phyloP scores from a whole-genome alignment of 495 filamentous ascomycete species.

The Trichoderma parareesei region DNA sequence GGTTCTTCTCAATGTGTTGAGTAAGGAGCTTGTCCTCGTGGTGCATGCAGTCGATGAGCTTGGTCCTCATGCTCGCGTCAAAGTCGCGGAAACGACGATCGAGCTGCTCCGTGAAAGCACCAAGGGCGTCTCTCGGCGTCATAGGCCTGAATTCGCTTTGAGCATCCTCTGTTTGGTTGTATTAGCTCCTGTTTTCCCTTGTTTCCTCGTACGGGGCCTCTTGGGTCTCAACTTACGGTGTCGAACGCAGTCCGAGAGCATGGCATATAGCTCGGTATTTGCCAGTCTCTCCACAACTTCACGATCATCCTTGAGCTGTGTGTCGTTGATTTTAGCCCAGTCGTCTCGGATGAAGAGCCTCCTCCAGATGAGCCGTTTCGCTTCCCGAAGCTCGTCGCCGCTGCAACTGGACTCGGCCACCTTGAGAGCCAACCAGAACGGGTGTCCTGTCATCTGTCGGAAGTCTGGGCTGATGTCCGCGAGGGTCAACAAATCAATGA shows the following conservation, averaged over 20 bases:
- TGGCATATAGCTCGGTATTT: conserved; percentile 43
- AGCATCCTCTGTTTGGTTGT: conserved; percentile 15
- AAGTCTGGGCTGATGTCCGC: conserved; percentile 41
- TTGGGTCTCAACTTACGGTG: conserved; percentile 29
- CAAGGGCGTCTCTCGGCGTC: conserved; percentile 43
- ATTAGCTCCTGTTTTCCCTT: conserved; percentile 14
- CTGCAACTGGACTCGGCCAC: conserved; percentile 51
- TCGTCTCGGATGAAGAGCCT: conserved; percentile 71
- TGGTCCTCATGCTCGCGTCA: conserved; percentile 40
- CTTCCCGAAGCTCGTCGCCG: conserved; percentile 42
- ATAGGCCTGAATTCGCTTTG: conserved; percentile 32
- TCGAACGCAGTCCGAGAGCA: conserved; percentile 36
- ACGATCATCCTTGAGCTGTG: conserved; percentile 42
- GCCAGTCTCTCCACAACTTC: conserved; percentile 36
- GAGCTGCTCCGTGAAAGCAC: conserved; percentile 43
- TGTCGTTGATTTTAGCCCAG: conserved; percentile 55
- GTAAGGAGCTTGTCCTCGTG: conserved; percentile 46
- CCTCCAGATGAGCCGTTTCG: conserved; percentile 73
- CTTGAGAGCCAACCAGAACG: conserved; percentile 66
- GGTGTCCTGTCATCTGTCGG: conserved; percentile 30
- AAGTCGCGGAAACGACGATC: conserved; percentile 44
- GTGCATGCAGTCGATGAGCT: conserved; percentile 44
- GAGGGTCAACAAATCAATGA: conserved; percentile 80
- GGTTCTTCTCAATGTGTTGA: conserved; percentile 47
- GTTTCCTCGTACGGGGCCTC: no score